phyloP scores from a whole-genome alignment of 805 yeast species.

The Candida jianshihensis region DNA sequence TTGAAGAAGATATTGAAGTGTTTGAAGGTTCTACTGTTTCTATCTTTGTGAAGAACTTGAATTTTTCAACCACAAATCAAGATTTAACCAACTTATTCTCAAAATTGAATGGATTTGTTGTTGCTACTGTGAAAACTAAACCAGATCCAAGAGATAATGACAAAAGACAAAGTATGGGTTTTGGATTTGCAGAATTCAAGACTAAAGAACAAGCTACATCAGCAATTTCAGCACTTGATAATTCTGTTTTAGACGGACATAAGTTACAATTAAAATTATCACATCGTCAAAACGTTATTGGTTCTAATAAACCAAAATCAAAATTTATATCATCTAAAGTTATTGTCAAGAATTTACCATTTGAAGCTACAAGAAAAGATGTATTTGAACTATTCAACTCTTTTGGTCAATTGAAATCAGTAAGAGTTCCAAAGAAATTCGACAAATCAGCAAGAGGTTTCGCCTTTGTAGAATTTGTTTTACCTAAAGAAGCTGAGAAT shows the following conservation, averaged over 20 bases:
- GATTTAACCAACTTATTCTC: constrained; percentile 58
- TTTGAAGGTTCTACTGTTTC: constrained; percentile 76
- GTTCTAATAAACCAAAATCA: constrained; percentile 20
- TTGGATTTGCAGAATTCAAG: constrained; percentile 89
- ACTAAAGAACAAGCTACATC: constrained; percentile 70
- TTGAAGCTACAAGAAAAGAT: constrained; percentile 90
- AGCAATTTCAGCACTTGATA: constrained; percentile 71
- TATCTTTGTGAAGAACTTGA: constrained; percentile 85
- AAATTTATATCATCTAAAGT: constrained; percentile 58
- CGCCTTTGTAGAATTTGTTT: constrained; percentile 89
- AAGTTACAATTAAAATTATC: constrained; percentile 84
- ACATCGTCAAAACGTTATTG: constrained; percentile 52
- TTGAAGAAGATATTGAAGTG: constrained; percentile 31
- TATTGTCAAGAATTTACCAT: constrained; percentile 93
- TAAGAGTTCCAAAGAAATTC: constrained; percentile 93
- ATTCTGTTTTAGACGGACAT: constrained; percentile 80
- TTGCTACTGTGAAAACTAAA: constrained; percentile 79
- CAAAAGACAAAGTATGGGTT: constrained; percentile 85
- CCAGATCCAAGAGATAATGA: constrained; percentile 75
- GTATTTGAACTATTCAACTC: constrained; percentile 89
- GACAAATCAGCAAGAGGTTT: constrained; percentile 95
- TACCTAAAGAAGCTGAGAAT: constrained; percentile 84
- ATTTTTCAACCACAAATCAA: constrained; percentile 64
- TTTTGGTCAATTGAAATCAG: constrained; percentile 90
- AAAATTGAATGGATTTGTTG: constrained; percentile 68